Conservation (phyloP, 2,329 filamentous ascomycete genomes). For the Xylogone sp. region DNA sequence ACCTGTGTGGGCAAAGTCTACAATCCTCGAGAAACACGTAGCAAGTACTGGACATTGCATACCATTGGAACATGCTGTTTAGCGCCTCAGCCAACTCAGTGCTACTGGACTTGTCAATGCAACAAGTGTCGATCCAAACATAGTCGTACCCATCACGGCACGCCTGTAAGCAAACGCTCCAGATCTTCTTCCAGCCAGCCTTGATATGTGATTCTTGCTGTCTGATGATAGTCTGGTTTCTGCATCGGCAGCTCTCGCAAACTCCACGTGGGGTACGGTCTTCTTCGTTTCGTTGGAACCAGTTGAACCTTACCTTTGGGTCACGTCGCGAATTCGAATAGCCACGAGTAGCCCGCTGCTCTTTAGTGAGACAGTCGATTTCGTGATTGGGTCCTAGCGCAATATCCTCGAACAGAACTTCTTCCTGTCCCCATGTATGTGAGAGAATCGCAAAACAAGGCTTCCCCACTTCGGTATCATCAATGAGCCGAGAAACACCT, state of each 20-base stretch:
- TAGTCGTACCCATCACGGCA: conserved; percentile 1
- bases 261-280: too few species aligned
- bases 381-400: too few species aligned
- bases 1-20: not conserved
- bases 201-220: too few species aligned
- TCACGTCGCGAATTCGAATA: not conserved
- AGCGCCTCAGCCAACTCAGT: conserved; percentile 7
- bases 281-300: too few species aligned
- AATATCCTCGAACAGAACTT: not conserved
- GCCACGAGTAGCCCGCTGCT: too few species aligned
- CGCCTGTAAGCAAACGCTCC: conserved; percentile 1
- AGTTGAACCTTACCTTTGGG: conserved; percentile 1
- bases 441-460: conserved; percentile 4
- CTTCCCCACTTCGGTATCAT: too few species aligned
- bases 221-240: too few species aligned
- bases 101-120: conserved; percentile 9
- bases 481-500: too few species aligned
- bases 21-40: conserved; percentile 8
- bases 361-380: too few species aligned
- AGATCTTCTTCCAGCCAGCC: too few species aligned
- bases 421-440: conserved; percentile 3
- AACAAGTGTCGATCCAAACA: conserved; percentile 10
- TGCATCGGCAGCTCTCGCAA: too few species aligned
- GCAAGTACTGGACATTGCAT: conserved; percentile 5
- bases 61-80: conserved; percentile 10